Base-by-base conservation (phyloP, 768 basidiomycete genomes). In the Amanita pseudoporphyria region DNA sequence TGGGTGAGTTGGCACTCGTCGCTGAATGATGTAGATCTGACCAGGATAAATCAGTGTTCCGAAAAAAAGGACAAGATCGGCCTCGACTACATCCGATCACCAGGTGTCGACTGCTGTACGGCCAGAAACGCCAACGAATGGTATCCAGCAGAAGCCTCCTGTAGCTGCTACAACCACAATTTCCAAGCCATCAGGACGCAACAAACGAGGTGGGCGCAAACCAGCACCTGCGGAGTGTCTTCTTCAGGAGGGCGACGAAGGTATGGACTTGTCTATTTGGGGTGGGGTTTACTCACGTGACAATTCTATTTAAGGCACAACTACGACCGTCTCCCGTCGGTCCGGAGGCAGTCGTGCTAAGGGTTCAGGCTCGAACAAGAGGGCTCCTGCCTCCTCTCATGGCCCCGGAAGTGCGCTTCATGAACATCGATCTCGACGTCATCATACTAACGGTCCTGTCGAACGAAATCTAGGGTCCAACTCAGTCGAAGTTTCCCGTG, bases 11-110 rank as follows among this genome's bases (percentile, higher is more conserved):
- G 54, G 9, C 9, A 52, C 21, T n/a, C 57, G 43, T 62, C 46
- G 35, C 39, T 36, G 43, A 13, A 41, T 14, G 9, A 31, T 28
- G 30, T 6, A 40, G 28, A 39, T 58, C 44, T 64, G 48, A 47
- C 37, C 24, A 43, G 31, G 39, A 16, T 41, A 13, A 39, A 56
- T 12, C 59, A 82, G 78, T 50, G 62, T 57, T 35, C 64, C 76
- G 47, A 79, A 80, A 64, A 89, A 89, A 66, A 80, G 85, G 37
- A 84, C 82, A 26, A 73, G 87, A 66, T 90, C 87, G 37, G 76
- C 79, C 41, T 89, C 87, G 24, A 80, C 74, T 33, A 70, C 71
- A 5, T 88, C 87, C 35, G 82, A 88, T 61, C 74, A 66, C 24
- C 68, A 71, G 49, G 66, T 60, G 39, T 64, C 71, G 33, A 62